Evolutionary conservation across 306 rosid species (phyloP).

Genomic region (Nissolia schottii): DNA sequence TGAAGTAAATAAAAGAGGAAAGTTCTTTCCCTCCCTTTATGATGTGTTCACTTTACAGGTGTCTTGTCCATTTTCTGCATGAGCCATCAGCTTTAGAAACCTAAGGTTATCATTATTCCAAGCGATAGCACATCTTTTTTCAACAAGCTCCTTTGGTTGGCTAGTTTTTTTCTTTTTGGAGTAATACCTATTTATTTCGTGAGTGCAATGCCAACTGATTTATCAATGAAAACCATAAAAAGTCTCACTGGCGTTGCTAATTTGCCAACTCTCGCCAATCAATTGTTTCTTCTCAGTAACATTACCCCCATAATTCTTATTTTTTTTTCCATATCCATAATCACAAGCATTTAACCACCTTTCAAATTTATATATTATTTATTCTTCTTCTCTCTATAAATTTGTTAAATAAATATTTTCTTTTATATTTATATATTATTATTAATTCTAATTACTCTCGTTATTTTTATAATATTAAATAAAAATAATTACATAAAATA

Average conservation of each 20-base stretch:
- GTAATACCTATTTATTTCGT: not conserved
- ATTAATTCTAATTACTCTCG: too few species aligned
- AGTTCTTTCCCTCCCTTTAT: not conserved
- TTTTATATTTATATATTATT: too few species aligned
- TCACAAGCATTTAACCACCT: too few species aligned
- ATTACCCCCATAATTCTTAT: too few species aligned
- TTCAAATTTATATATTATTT: too few species aligned
- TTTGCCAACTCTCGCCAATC: not conserved
- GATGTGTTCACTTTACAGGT: not conserved
- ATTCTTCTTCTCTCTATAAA: too few species aligned
- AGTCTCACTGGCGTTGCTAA: not conserved
- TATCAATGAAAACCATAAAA: not conserved
- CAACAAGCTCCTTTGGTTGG: not conserved
- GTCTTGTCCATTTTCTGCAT: constrained; percentile 4
- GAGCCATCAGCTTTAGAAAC: not conserved
- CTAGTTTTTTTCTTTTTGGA: not conserved
- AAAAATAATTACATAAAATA: too few species aligned
- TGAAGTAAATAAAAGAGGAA: not conserved
- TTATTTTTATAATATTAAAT: too few species aligned
- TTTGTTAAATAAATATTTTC: too few species aligned
- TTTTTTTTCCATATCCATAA: too few species aligned
- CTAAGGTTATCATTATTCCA: not conserved
- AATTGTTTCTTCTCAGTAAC: not conserved
- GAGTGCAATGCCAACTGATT: not conserved
- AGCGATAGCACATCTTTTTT: too few species aligned